Percentiles rank a stretch among this genome's conserved stretches.
These are phyloP conservation scores for Gentiana macrophylla DNA, from an alignment of 257 asterid genomes.

Conservation along the genomic window DNA sequence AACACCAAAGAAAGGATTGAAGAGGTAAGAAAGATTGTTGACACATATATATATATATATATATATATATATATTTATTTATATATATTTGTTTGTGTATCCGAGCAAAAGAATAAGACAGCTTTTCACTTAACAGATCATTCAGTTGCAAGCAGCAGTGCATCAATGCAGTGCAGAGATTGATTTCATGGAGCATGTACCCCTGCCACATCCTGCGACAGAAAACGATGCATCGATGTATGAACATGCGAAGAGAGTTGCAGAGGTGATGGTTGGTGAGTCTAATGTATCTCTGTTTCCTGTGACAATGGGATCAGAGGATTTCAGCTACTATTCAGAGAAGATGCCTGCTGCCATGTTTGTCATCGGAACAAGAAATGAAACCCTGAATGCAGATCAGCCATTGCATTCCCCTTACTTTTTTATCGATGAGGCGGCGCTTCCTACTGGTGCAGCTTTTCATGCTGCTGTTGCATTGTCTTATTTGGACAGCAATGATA, in stretches of 20 bases:
- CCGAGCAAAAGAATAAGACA: background rate
- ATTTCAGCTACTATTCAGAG: slow-evolving; percentile 62
- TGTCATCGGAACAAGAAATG: slow-evolving; percentile 35
- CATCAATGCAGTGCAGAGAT: slow-evolving; percentile 48
- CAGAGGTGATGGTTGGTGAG: slow-evolving; percentile 45
- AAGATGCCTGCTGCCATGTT: slow-evolving; percentile 46
- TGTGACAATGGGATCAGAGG: slow-evolving; percentile 60
- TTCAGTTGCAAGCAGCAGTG: slow-evolving; percentile 59
- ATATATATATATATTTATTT: background rate
- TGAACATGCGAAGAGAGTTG: slow-evolving; percentile 48
- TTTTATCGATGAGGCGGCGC: slow-evolving; percentile 46
- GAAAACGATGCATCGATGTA: slow-evolving; percentile 37
- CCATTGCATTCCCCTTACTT: slow-evolving; percentile 54
- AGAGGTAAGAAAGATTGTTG: slow-evolving; percentile 31
- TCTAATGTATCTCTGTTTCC: slow-evolving; percentile 17
- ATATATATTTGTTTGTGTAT: background rate
- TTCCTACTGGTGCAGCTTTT: slow-evolving; percentile 57
- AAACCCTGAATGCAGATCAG: slow-evolving; percentile 21
- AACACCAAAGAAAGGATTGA: slow-evolving; percentile 48
- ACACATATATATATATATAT: background rate
- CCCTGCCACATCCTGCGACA: slow-evolving; percentile 49
- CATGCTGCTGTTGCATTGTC: slow-evolving; percentile 69
- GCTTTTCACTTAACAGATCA: slow-evolving; percentile 27
- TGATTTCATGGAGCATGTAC: slow-evolving; percentile 40
- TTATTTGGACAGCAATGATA: slow-evolving; percentile 28